These are phyloP conservation scores for Fusarium caatingaense DNA, from an alignment of 2,329 filamentous ascomycete genomes.

Conservation along the genomic window DNA sequence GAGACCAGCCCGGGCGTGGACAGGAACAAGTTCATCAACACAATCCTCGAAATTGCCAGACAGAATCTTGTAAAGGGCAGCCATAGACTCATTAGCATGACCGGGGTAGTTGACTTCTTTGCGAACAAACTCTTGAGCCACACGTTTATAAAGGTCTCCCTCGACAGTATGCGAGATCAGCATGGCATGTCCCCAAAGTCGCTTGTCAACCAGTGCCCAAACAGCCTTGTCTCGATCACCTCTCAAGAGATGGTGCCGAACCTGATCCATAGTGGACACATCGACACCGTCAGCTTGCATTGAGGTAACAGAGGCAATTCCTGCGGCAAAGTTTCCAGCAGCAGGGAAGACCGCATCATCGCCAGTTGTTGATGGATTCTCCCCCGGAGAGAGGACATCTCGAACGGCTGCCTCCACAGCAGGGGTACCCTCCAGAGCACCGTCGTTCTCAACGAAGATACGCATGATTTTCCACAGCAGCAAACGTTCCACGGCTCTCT, in stretches of 20 bases:
- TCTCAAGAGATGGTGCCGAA: conserved; percentile 78
- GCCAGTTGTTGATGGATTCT: conserved; percentile 41
- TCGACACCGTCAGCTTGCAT: conserved; percentile 76
- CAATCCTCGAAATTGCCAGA: conserved; percentile 95
- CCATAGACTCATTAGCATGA: conserved; percentile 85
- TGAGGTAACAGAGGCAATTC: conserved; percentile 46
- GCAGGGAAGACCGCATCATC: conserved; percentile 44
- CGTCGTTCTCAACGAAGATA: conserved; percentile 87
- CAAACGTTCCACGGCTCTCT: conserved; percentile 81
- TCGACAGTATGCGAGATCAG: conserved; percentile 84
- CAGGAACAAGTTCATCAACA: conserved; percentile 93
- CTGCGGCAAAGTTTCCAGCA: conserved; percentile 42
- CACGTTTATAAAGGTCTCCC: conserved; percentile 87
- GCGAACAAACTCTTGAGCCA: conserved; percentile 93
- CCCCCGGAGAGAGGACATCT: conserved; percentile 75
- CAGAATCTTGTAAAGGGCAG: conserved; percentile 91
- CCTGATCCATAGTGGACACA: conserved; percentile 73
- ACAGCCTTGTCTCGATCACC: conserved; percentile 92
- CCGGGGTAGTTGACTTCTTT: conserved; percentile 90
- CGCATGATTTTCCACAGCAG: conserved; percentile 89
- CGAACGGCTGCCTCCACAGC: conserved; percentile 80
- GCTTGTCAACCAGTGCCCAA: conserved; percentile 92
- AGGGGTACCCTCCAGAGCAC: conserved; percentile 77
- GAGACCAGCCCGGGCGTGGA: conserved; percentile 89
- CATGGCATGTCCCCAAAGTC: conserved; percentile 96